These are phyloP conservation scores for Torulaspora indica DNA, from an alignment of 805 yeast species.

Conservation along the genomic window DNA sequence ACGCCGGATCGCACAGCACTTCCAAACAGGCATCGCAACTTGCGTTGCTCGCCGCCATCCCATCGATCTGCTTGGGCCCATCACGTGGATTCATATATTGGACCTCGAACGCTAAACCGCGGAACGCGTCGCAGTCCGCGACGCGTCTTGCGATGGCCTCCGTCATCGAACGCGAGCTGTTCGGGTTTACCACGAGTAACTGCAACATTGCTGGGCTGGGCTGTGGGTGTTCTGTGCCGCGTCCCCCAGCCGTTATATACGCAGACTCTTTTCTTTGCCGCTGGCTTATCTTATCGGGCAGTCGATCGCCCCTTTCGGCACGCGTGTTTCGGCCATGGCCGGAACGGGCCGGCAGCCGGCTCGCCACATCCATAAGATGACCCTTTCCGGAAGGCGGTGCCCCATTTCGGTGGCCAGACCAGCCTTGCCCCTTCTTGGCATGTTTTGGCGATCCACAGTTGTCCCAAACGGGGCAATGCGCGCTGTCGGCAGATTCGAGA, in stretches of 20 bases:
- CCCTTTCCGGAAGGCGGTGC: no score
- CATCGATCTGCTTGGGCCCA: constrained; percentile 29
- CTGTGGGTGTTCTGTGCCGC: not conserved
- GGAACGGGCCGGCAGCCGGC: no score
- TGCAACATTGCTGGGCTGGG: no score
- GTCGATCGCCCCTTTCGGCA: not conserved
- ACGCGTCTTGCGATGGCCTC: constrained; percentile 16
- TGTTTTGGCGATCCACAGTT: not conserved
- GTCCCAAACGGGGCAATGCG: constrained; percentile 6
- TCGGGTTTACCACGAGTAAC: constrained; percentile 26
- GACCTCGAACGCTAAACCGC: not conserved
- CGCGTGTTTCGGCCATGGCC: not conserved
- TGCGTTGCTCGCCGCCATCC: constrained; percentile 15
- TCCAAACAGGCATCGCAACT: constrained; percentile 24
- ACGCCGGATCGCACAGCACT: constrained; percentile 12
- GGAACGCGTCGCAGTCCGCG: constrained; percentile 7
- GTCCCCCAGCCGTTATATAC: not conserved
- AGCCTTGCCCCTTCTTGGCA: no score
- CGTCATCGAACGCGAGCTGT: constrained; percentile 26
- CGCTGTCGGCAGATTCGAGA: not conserved
- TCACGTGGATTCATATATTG: constrained; percentile 18
- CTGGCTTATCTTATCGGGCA: no score
- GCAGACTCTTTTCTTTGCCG: no score
- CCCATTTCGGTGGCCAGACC: not conserved
- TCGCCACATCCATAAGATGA: no score